phyloP scores from a whole-genome alignment of 1,284 basidiomycete species.

The Termitomyces sp. region DNA sequence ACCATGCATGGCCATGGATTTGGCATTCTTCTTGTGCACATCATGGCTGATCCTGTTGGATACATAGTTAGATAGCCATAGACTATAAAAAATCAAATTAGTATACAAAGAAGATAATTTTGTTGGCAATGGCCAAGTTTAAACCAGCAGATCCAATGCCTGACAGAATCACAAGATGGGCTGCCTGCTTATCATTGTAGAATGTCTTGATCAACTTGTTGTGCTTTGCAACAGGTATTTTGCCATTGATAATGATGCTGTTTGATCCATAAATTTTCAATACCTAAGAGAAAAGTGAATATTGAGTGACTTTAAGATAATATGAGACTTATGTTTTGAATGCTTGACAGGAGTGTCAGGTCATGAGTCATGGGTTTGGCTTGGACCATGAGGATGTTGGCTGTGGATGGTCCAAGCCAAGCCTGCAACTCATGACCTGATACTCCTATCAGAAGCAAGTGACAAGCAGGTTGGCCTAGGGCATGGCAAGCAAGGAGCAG shows the following conservation, averaged over 20 bases:
- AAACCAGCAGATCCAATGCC: constrained; percentile 11
- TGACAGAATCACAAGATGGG: constrained; percentile 8
- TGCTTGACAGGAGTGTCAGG: no score
- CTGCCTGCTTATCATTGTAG: neutral
- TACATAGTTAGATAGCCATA: neutral
- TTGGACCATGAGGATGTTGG: no score
- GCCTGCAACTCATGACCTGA: no score
- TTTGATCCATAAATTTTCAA: constrained; percentile 17
- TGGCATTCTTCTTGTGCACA: constrained; percentile 25
- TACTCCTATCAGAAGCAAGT: no score
- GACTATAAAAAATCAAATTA: neutral
- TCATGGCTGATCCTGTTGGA: constrained; percentile 25
- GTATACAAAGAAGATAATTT: constrained; percentile 13
- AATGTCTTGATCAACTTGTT: neutral
- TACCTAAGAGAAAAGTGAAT: constrained; percentile 13
- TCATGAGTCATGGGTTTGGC: no score
- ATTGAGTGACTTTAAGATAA: neutral
- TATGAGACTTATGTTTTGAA: constrained; percentile 20
- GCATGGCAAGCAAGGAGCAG: no score
- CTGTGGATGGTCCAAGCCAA: no score
- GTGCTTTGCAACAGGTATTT: constrained; percentile 7
- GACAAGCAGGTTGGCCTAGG: no score
- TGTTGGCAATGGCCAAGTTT: constrained; percentile 7
- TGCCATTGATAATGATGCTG: constrained; percentile 19
- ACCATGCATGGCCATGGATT: constrained; percentile 24